A percentile compares a stretch with the other conserved stretches of the same genome.
Conservation (phyloP, 2,329 filamentous ascomycete genomes). For the Aspergillus transmontanensis region DNA sequence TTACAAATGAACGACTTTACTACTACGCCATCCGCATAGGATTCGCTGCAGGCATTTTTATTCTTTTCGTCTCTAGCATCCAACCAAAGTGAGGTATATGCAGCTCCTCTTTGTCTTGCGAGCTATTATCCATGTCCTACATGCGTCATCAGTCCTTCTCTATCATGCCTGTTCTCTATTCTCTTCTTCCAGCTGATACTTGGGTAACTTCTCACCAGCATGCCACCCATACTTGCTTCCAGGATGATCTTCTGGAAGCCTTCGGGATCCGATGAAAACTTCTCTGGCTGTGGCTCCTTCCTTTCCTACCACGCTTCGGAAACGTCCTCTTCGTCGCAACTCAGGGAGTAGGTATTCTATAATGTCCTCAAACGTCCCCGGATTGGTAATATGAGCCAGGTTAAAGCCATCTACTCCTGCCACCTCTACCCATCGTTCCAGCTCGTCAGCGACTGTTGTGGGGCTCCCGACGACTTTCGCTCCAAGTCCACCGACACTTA, state of each 20-base stretch:
- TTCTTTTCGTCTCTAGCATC: not conserved
- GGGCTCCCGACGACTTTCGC: conserved; percentile 4
- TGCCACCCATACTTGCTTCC: conserved; percentile 4
- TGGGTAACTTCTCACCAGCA: not conserved
- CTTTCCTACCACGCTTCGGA: not conserved
- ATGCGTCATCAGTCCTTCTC: not conserved
- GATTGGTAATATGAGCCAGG: conserved; percentile 22
- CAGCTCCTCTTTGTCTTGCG: not conserved
- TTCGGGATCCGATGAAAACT: conserved; percentile 3
- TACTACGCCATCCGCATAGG: not conserved
- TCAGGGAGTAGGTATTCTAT: conserved; percentile 24
- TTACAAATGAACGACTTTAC: not conserved
- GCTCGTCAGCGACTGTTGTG: conserved; percentile 25
- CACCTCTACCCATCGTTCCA: conserved; percentile 27
- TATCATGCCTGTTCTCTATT: not conserved
- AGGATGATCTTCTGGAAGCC: conserved; percentile 6
- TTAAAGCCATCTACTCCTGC: conserved; percentile 30
- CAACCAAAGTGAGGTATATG: too few species aligned
- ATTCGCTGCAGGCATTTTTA: not conserved
- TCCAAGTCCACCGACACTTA: conserved; percentile 17
- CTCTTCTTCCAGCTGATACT: not conserved
- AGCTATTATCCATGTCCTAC: not conserved
- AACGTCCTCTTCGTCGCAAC: conserved; percentile 28
- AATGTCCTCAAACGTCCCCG: conserved; percentile 29
- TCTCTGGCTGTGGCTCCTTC: conserved; percentile 1